Conservation (phyloP, 768 basidiomycete species). For the Artomyces pyxidatus region DNA sequence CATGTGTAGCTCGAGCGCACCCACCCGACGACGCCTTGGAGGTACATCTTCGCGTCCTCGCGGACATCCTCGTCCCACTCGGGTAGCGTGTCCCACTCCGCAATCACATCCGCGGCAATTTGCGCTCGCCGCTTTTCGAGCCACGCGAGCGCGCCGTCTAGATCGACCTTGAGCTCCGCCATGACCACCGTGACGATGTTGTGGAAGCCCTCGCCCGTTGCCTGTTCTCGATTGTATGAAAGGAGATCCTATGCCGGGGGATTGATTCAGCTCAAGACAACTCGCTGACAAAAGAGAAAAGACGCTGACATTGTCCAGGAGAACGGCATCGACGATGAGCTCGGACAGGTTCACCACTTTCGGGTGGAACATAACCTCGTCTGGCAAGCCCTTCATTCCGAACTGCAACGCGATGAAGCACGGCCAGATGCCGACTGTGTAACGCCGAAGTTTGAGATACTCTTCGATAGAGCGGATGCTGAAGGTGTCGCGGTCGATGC, state of each 20-base stretch:
- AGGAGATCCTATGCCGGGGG: constrained; percentile 23
- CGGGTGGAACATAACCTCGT: constrained; percentile 33
- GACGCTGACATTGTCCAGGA: constrained; percentile 31
- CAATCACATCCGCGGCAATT: constrained; percentile 16
- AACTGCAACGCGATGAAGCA: constrained; percentile 29
- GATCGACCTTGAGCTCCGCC: constrained; percentile 12
- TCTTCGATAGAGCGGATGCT: constrained; percentile 28
- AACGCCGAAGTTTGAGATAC: constrained; percentile 33
- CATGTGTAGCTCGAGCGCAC: constrained; percentile 21
- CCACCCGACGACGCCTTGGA: constrained; percentile 22
- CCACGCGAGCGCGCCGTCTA: constrained; percentile 17
- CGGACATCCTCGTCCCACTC: constrained; percentile 23
- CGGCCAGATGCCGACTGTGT: constrained; percentile 32
- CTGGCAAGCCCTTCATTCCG: constrained; percentile 31
- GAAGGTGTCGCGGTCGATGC: constrained; percentile 27
- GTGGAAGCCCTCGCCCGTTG: constrained; percentile 19
- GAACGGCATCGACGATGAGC: constrained; percentile 27
- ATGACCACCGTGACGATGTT: constrained; percentile 23
- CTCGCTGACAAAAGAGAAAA: neutral
- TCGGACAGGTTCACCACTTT: constrained; percentile 23
- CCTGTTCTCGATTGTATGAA: constrained; percentile 25
- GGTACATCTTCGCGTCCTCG: constrained; percentile 18
- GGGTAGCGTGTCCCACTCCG: constrained; percentile 18
- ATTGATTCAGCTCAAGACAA: neutral
- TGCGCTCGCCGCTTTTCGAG: constrained; percentile 13